Percentiles rank a stretch among this genome's conserved stretches.
Evolutionary conservation across 2,329 filamentous ascomycete genomes (phyloP).

Genomic region (Alternaria gaisen): DNA sequence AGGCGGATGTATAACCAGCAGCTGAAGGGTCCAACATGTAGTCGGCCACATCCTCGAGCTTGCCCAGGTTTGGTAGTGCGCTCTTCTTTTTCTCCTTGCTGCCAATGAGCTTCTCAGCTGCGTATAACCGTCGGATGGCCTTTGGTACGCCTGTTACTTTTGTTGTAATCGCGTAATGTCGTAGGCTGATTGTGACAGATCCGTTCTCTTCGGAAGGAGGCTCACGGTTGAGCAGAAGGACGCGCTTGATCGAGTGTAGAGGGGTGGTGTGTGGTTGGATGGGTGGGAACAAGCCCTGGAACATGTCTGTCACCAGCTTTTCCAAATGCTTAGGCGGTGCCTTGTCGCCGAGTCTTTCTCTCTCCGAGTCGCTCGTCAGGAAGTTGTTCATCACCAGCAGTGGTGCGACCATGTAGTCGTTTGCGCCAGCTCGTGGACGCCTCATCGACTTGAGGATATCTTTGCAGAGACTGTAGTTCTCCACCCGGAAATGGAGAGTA

Average conservation of each 20-base stretch:
- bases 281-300: conserved; percentile 94
- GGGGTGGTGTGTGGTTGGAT: conserved; percentile 93
- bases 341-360: conserved; percentile 53
- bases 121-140: conserved; percentile 81
- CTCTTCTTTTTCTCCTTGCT: conserved; percentile 64
- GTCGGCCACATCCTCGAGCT: conserved; percentile 91
- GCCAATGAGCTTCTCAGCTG: conserved; percentile 80
- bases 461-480: conserved; percentile 93
- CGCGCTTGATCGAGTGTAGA: conserved; percentile 88
- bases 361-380: conserved; percentile 64
- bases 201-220: conserved; percentile 50
- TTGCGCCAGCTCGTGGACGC: conserved; percentile 78
- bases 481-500: conserved; percentile 91
- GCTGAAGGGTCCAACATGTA: conserved; percentile 85
- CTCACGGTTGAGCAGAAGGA: conserved; percentile 89
- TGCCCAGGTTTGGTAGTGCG: conserved; percentile 85
- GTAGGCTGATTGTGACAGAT: conserved; percentile 83
- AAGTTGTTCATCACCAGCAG: conserved; percentile 99
- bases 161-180: conserved; percentile 95
- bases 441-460: conserved; percentile 86
- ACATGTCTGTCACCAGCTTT: conserved; percentile 88
- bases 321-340: conserved; percentile 94
- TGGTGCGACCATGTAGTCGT: conserved; percentile 85
- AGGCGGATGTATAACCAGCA: conserved; percentile 88
- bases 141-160: conserved; percentile 85